Evolutionary conservation across 768 basidiomycete genomes (phyloP), one percentile per base, ranked within the genome.

Genomic region (Postia placenta): DNA sequence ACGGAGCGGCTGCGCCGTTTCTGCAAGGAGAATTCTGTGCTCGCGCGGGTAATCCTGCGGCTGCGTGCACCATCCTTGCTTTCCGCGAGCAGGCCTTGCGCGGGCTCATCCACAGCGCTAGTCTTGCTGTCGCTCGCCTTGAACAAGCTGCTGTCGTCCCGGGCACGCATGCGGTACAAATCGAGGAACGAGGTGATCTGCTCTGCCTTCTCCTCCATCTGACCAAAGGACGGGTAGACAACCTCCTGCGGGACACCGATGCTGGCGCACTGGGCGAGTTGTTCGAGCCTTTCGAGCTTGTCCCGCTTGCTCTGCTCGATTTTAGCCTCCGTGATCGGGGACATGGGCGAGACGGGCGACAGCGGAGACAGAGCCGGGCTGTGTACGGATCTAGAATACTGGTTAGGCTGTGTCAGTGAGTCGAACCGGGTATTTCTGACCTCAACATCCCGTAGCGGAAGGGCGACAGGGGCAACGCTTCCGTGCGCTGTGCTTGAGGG

Each of bases 141-240:
- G 17, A 36, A 24, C n/a, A 40, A 5, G 15, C 30, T 22, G 28
- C 22, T 48, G 30, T 56, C 51, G 37, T 51, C 51, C n/a, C 14
- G 12, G 9, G 46, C 45, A 22, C 54, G 45, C 28, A 54, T 43
- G 45, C 54, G 58, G 56, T 63, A 63, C 11, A 60, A 50, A 45
- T 63, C 62, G 19, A 60, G 58, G 57, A 58, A 63, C 2, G 57
- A 54, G 6, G 53, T 56, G 42, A 61, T 47, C 48, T 47, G 42
- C 11, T 52, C 47, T 23, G 56, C 53, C 19, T 53, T 46, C 15
- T 49, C 39, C 17, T 39, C 47, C 2, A 57, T 39, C 26, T 59
- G 54, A 1, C 51, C 56, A 17, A 58, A 37, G n/a, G 60, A 58
- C 1, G 56, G 55, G 33, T 53, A 52, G 2, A 55, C 47, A 41